Conservation (phyloP, 805 yeast species). For the Saturnispora mendoncae region DNA sequence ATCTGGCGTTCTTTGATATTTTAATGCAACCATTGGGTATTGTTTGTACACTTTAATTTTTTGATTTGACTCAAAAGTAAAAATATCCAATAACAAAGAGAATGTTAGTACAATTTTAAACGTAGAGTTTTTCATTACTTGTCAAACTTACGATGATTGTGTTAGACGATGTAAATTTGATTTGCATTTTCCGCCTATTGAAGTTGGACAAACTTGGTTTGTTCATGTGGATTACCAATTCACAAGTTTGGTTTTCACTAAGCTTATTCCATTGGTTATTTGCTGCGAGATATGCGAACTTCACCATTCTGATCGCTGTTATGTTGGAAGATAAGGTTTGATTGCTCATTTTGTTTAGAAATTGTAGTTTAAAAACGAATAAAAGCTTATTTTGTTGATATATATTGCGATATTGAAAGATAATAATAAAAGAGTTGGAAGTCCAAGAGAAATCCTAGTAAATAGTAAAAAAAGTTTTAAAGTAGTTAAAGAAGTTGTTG, state of each 20-base stretch:
- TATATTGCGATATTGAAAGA: no score
- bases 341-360: background rate
- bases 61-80: slow-evolving; percentile 2
- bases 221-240: no score
- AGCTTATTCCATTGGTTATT: background rate
- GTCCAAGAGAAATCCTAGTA: no score
- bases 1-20: background rate
- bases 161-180: background rate
- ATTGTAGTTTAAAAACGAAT: no score
- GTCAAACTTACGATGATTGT: background rate
- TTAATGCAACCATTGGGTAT: slow-evolving; percentile 7
- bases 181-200: background rate
- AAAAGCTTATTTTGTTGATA: no score
- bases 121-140: background rate
- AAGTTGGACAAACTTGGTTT: background rate
- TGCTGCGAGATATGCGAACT: background rate
- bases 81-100: no score
- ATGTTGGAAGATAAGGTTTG: background rate
- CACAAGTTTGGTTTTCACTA: background rate
- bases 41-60: slow-evolving; percentile 8
- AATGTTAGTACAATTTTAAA: background rate
- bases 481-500: background rate
- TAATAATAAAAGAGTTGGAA: no score
- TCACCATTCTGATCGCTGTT: background rate
- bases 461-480: background rate